These are phyloP conservation scores for Trichoderma sp. DNA, from an alignment of 2,329 filamentous ascomycete species.

Conservation along the genomic window DNA sequence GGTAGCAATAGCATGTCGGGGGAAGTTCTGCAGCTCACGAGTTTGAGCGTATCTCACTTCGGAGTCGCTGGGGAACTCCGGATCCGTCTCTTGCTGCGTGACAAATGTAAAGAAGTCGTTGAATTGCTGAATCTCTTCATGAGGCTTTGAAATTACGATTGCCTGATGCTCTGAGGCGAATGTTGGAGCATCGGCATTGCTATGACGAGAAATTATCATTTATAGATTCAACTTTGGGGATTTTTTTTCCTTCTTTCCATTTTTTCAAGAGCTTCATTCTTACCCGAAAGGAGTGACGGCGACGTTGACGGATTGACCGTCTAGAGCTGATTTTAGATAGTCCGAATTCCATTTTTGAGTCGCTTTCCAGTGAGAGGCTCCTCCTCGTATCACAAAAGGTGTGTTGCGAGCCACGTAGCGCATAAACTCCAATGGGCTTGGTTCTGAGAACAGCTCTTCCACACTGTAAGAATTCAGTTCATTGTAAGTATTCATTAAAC, in stretches of 20 bases:
- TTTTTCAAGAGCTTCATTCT: constrained; percentile 31
- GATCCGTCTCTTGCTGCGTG: constrained; percentile 56
- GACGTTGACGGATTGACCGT: constrained; percentile 67
- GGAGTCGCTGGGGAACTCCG: constrained; percentile 35
- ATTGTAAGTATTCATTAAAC: constrained; percentile 70
- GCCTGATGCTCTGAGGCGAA: constrained; percentile 36
- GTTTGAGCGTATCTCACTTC: constrained; percentile 76
- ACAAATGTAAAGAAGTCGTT: constrained; percentile 64
- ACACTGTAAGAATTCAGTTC: constrained; percentile 68
- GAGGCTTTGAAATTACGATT: constrained; percentile 69
- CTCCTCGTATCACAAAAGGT: constrained; percentile 72
- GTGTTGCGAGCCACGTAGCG: constrained; percentile 73
- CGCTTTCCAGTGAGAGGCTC: constrained; percentile 66
- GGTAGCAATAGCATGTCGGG: neutral
- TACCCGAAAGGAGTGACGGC: constrained; percentile 76
- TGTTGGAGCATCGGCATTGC: constrained; percentile 46
- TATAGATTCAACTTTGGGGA: neutral
- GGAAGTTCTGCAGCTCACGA: constrained; percentile 51
- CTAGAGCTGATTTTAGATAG: constrained; percentile 61
- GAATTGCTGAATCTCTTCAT: constrained; percentile 68
- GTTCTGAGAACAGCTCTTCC: constrained; percentile 65
- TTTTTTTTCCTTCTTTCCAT: neutral
- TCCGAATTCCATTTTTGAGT: constrained; percentile 63
- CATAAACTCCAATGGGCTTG: constrained; percentile 79
- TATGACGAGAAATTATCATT: constrained; percentile 28